Evolutionary conservation across 2,329 filamentous ascomycete species (phyloP), one percentile per base, ranked within the genome.

Genomic region (Cryphonectria radicalis): DNA sequence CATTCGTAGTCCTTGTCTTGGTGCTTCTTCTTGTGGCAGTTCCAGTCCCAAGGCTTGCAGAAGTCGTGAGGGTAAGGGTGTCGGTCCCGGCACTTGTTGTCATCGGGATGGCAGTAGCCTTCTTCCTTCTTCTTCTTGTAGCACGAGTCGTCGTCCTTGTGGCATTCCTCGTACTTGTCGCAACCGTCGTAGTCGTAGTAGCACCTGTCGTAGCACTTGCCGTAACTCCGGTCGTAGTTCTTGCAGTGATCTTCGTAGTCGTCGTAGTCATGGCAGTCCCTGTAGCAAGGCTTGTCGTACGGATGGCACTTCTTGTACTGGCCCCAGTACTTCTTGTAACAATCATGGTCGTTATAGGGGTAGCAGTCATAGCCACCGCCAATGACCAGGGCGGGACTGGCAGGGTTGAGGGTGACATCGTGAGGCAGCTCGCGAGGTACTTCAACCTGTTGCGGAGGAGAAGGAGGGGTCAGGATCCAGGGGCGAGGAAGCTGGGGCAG

Each of bases 261-360:
- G 22, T 71, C 66, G 53, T 67, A 71, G 42, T 53, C 43, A 57
- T 66, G n/a, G 53, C 62, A 62, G 50, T 71, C 70, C 50, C 43
- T 59, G 62, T 71, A 71, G 32, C 70, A 71, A 42, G 59, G 42
- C 28, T 50, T 50, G 63, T 71, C 70, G 42, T 68, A 71, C 2
- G 70, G 70, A 42, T 71, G 70, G 43, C 70, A 71, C 40, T 65
- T 64, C 32, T 53, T 63, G 53, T 66, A 66, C 32, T 62, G 53
- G 28, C 63, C 53, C 66, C 67, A 71, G 62, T 65, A 71, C 32
- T 68, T 50, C 66, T 68, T 66, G 53, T 66, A 68, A 43, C 70
- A 71, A n/a, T 50, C 17, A 1, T 11, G 14, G 25, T 71, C 66
- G 63, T 37, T 19, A n/a, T 65, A 35, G 53, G 70, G 70, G 17